Conservation (phyloP, 2,329 filamentous ascomycete genomes). For the Keithomyces neogunnii region DNA sequence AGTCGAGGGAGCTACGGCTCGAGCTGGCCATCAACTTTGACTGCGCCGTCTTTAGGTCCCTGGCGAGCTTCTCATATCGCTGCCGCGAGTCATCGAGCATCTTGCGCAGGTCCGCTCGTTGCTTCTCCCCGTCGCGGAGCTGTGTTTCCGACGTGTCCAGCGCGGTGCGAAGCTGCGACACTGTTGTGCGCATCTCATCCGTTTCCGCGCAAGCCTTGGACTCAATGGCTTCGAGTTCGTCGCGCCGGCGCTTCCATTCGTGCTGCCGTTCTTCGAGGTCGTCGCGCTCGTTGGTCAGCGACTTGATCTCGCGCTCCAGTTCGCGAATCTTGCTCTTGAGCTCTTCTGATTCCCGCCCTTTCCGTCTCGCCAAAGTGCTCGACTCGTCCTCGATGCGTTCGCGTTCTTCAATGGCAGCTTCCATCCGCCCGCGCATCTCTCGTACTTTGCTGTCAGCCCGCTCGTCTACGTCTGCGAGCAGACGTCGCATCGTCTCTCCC, state of each 20-base stretch:
- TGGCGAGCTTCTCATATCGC: slow-evolving; percentile 72
- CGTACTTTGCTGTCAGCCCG: slow-evolving; percentile 73
- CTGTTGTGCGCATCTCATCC: slow-evolving; percentile 65
- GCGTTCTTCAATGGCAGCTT: slow-evolving; percentile 85
- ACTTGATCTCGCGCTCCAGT: slow-evolving; percentile 67
- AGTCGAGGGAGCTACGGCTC: slow-evolving; percentile 32
- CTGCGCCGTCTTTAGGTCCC: slow-evolving; percentile 49
- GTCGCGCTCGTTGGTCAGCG: slow-evolving; percentile 65
- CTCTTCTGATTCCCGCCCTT: slow-evolving; percentile 79
- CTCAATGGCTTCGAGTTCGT: slow-evolving; percentile 66
- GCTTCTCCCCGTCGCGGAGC: slow-evolving; percentile 73
- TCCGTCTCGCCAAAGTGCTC: slow-evolving; percentile 64
- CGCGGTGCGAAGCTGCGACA: slow-evolving; percentile 68
- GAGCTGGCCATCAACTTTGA: slow-evolving; percentile 35
- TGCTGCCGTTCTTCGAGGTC: slow-evolving; percentile 66
- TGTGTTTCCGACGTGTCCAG: slow-evolving; percentile 84
- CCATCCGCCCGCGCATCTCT: slow-evolving; percentile 83
- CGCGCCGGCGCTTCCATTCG: slow-evolving; percentile 64
- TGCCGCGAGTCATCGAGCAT: slow-evolving; percentile 70
- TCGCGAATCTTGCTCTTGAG: slow-evolving; percentile 71
- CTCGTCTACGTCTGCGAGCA: slow-evolving; percentile 79
- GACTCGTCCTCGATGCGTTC: slow-evolving; percentile 90
- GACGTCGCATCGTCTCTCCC: slow-evolving; percentile 85
- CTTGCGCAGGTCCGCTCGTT: slow-evolving; percentile 65
- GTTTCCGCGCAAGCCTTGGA: slow-evolving; percentile 65